Percentiles rank a stretch among this genome's conserved stretches.
phyloP scores from a whole-genome alignment of 371 early-diverging fungal genomes.

The Mortierella sp. region DNA sequence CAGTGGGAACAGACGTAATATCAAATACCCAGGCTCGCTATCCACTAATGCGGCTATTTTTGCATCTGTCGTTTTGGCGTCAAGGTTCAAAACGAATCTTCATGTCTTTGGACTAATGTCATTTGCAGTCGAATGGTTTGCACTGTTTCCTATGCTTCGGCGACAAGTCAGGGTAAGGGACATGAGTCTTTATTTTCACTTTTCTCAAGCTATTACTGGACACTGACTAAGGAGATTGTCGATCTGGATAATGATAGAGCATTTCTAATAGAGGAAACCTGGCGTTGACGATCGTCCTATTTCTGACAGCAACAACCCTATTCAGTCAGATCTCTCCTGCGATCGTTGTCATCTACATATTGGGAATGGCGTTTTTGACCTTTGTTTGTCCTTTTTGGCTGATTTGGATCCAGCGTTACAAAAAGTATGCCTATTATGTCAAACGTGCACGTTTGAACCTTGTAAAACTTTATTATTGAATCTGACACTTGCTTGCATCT shows the following conservation, averaged over 20 bases:
- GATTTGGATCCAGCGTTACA: constrained; percentile 91
- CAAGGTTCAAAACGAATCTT: constrained; percentile 83
- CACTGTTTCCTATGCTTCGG: constrained; percentile 91
- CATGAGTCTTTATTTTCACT: not conserved
- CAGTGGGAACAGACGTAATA: constrained; percentile 39
- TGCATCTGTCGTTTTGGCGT: constrained; percentile 95
- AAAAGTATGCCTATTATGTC: constrained; percentile 76
- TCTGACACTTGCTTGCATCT: no score
- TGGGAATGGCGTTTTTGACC: constrained; percentile 81
- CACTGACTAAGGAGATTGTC: not conserved
- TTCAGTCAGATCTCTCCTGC: constrained; percentile 79
- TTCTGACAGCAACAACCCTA: constrained; percentile 69
- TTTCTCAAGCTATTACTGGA: not conserved
- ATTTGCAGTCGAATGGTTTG: constrained; percentile 93
- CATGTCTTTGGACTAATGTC: constrained; percentile 91
- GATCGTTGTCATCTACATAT: constrained; percentile 75
- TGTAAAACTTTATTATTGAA: not conserved
- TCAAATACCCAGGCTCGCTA: constrained; percentile 91
- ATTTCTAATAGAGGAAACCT: constrained; percentile 69
- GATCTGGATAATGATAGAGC: constrained; percentile 56
- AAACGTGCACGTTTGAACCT: not conserved
- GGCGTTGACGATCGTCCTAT: constrained; percentile 70
- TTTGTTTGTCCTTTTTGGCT: constrained; percentile 93
- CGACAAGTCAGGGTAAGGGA: constrained; percentile 76
- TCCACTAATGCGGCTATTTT: constrained; percentile 97